These are phyloP conservation scores for Combretum micranthum DNA, from an alignment of 345 rosid species.

Conservation along the genomic window DNA sequence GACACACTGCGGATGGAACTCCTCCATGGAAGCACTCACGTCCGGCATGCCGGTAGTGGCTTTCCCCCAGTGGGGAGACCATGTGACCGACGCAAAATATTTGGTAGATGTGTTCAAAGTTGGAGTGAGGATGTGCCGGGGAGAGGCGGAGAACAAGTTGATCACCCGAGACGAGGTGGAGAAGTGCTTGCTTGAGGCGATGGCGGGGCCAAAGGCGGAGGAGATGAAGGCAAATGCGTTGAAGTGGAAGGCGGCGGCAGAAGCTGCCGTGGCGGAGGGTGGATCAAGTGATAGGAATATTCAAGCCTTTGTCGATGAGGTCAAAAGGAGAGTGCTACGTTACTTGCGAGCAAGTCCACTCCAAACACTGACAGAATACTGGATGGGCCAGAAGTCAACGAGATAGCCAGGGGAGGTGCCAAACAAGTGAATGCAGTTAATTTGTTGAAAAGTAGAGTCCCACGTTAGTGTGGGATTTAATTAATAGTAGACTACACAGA, in stretches of 20 bases:
- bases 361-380: neutral
- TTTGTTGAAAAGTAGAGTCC: no score
- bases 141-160: slow-evolving; percentile 45
- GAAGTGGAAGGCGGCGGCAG: slow-evolving; percentile 27
- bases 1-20: slow-evolving; percentile 97
- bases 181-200: slow-evolving; percentile 54
- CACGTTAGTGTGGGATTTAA: no score
- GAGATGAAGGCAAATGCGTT: slow-evolving; percentile 39
- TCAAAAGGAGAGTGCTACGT: slow-evolving; percentile 14
- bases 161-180: slow-evolving; percentile 58
- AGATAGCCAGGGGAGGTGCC: neutral
- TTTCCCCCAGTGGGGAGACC: slow-evolving; percentile 86
- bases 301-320: slow-evolving; percentile 33
- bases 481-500: no score
- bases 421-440: no score
- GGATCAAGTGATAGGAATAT: slow-evolving; percentile 45
- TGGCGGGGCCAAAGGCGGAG: slow-evolving; percentile 40
- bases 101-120: slow-evolving; percentile 51
- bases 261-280: slow-evolving; percentile 22
- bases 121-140: slow-evolving; percentile 63
- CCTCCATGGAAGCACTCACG: slow-evolving; percentile 67
- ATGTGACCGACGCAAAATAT: slow-evolving; percentile 64
- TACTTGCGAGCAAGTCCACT: neutral
- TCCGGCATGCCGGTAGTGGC: slow-evolving; percentile 60
- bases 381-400: neutral